phyloP scores from a whole-genome alignment of 129 eudicot genomes.

The Centrapalus pauciflorus region DNA sequence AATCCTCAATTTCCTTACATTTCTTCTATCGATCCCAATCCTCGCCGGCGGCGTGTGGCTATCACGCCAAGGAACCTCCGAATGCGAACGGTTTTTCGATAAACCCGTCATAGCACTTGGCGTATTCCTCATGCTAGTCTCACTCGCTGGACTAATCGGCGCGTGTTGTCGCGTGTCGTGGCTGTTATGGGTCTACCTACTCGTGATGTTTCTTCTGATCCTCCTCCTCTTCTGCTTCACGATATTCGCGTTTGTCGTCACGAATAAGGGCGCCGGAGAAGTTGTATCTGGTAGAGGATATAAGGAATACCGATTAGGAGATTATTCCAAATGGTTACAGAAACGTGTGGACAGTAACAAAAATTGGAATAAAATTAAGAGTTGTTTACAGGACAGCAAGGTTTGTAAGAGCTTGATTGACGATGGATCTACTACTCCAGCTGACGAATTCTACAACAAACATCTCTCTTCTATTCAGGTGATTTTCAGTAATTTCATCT shows the following conservation, averaged over 20 bases:
- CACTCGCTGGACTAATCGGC: conserved; percentile 83
- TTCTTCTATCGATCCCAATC: conserved; percentile 80
- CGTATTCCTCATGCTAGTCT: conserved; percentile 64
- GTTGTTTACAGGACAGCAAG: conserved; percentile 73
- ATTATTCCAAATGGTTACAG: conserved; percentile 80
- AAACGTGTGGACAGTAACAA: conserved; percentile 49
- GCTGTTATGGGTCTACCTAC: conserved; percentile 67
- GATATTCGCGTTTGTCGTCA: conserved; percentile 83
- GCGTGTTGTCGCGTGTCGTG: conserved; percentile 83
- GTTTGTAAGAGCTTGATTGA: conserved; percentile 67
- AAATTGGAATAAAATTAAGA: conserved; percentile 66
- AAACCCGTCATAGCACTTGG: conserved; percentile 73
- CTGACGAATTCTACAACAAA: conserved; percentile 25
- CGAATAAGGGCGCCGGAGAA: conserved; percentile 85
- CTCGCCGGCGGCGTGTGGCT: conserved; percentile 87
- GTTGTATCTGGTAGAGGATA: conserved; percentile 51
- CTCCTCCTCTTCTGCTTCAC: conserved; percentile 66
- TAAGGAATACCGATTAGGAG: conserved; percentile 80
- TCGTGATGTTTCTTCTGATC: conserved; percentile 79
- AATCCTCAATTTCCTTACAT: conserved; percentile 60
- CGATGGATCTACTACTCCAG: conserved; percentile 17
- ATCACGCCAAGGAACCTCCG: conserved; percentile 62
- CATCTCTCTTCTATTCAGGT: conserved; percentile 79
- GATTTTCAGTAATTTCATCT: not conserved
- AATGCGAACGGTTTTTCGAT: conserved; percentile 80